These are phyloP conservation scores for Eutypa lata DNA, from an alignment of 2,329 filamentous ascomycete genomes.

Conservation along the genomic window DNA sequence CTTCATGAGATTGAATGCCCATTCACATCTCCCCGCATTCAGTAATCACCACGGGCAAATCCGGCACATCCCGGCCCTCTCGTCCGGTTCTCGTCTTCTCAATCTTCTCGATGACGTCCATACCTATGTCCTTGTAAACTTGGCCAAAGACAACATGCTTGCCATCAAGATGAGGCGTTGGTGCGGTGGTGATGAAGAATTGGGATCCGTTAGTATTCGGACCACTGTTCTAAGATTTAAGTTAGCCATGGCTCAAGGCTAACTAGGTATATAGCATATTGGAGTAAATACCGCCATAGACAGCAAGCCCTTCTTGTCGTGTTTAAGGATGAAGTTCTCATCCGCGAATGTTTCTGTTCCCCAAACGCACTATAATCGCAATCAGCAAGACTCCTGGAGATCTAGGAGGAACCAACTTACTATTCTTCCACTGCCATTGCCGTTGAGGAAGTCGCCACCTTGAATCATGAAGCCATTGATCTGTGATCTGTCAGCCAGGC, in stretches of 20 bases:
- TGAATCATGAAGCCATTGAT: conserved; percentile 98
- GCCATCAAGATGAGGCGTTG: conserved; percentile 81
- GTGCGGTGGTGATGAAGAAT: conserved; percentile 93
- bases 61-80: conserved; percentile 73
- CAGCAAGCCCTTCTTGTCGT: conserved; percentile 75
- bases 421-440: conserved; percentile 84
- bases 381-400: neutral
- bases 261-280: neutral
- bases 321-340: conserved; percentile 81
- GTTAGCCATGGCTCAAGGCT: neutral
- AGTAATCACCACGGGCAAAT: conserved; percentile 76
- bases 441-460: conserved; percentile 91
- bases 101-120: conserved; percentile 90
- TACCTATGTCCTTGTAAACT: conserved; percentile 83
- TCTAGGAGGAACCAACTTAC: conserved; percentile 13
- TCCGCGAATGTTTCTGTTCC: conserved; percentile 81
- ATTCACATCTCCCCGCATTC: conserved; percentile 90
- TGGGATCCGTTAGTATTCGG: conserved; percentile 92
- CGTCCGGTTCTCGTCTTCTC: conserved; percentile 83
- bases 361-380: conserved; percentile 64
- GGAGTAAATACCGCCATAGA: conserved; percentile 81
- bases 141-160: conserved; percentile 97
- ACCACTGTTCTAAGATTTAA: conserved; percentile 68
- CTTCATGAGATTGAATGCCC: too few species aligned
- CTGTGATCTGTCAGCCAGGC: conserved; percentile 39